Conservation (phyloP, 805 yeast genomes). For the Nakazawaea ernobii region DNA sequence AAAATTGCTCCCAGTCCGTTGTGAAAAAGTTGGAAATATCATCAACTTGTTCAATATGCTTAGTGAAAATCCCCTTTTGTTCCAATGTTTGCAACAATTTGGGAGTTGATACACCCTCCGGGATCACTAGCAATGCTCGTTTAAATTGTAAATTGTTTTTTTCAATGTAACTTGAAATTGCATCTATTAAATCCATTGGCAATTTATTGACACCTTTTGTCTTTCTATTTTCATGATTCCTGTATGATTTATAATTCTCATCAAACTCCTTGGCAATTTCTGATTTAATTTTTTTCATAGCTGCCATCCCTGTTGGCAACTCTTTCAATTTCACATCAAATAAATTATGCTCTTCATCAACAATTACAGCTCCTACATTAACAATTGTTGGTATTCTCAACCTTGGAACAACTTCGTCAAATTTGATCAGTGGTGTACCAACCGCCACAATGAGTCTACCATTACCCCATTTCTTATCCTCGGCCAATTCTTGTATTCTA, state of each 20-base stretch:
- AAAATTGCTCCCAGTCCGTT: slow-evolving; percentile 10
- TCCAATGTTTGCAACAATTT: background rate
- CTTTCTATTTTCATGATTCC: background rate
- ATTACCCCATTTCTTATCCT: background rate
- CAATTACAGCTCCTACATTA: background rate
- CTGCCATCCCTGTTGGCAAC: slow-evolving; percentile 3
- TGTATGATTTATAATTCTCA: slow-evolving; percentile 4
- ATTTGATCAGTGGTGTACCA: slow-evolving; percentile 1
- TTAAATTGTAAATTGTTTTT: background rate
- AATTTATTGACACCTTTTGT: background rate
- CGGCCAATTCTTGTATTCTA: background rate
- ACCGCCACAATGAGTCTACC: slow-evolving; percentile 4
- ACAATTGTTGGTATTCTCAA: background rate
- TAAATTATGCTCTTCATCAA: background rate
- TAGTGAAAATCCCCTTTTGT: background rate
- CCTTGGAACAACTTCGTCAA: background rate
- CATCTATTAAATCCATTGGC: background rate
- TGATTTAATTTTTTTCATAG: background rate
- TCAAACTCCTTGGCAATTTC: slow-evolving; percentile 9
- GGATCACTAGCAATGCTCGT: slow-evolving; percentile 2
- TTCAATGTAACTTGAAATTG: background rate
- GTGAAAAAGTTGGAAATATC: slow-evolving; percentile 7
- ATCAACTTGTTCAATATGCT: background rate
- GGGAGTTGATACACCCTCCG: slow-evolving; percentile 7
- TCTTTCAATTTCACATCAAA: slow-evolving; percentile 3